These are phyloP conservation scores for Fusarium oligoseptatum DNA, from an alignment of 2,329 filamentous ascomycete genomes.

Conservation along the genomic window DNA sequence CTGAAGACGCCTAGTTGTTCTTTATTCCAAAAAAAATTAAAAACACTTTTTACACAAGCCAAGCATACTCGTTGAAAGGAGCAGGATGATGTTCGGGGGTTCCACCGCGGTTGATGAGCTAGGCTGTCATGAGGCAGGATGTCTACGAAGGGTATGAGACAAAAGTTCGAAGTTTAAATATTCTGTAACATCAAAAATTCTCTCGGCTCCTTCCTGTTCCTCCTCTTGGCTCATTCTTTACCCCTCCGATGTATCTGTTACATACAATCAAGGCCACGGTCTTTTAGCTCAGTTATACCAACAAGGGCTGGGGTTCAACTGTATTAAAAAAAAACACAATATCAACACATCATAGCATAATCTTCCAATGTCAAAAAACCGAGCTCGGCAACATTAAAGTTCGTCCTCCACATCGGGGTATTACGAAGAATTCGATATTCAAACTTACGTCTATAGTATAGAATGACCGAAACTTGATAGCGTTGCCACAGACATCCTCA, in stretches of 20 bases:
- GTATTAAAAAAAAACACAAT: too few relatives aligned
- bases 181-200: not conserved
- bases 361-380: not conserved
- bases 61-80: not conserved
- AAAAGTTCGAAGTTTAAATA: not conserved
- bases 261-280: not conserved
- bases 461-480: not conserved
- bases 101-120: not conserved
- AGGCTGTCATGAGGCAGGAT: not conserved
- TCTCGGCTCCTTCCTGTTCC: not conserved
- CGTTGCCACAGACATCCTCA: not conserved
- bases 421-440: not conserved
- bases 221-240: not conserved
- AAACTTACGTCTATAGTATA: not conserved
- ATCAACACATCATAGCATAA: too few relatives aligned
- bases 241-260: not conserved
- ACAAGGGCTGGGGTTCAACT: too few relatives aligned
- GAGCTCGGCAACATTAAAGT: not conserved
- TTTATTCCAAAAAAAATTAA: not conserved
- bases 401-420: not conserved
- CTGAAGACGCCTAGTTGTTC: not conserved
- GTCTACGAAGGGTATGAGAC: not conserved
- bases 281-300: too few relatives aligned
- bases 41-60: not conserved
- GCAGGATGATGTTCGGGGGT: not conserved